phyloP scores from a whole-genome alignment of 495 filamentous ascomycete genomes.

The Neurospora sp. region DNA sequence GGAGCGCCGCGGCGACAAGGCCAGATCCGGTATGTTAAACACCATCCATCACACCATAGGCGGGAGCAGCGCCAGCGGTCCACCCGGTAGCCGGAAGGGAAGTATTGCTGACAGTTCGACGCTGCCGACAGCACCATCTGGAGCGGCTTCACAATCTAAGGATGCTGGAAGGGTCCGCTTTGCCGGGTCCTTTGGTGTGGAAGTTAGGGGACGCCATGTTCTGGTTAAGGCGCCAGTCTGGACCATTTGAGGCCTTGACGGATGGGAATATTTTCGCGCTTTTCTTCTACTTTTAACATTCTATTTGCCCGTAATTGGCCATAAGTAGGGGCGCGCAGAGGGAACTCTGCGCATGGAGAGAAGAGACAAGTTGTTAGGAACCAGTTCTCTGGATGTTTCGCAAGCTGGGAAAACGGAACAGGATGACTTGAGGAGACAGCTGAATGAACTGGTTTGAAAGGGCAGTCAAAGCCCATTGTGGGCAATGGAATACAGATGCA shows the following conservation, averaged over 20 bases:
- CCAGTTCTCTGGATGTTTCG: background rate
- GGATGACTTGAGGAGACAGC: background rate
- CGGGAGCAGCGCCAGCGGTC: conserved; percentile 7
- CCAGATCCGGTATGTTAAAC: conserved; percentile 27
- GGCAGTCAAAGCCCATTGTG: background rate
- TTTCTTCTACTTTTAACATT: background rate
- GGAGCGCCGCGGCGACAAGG: conserved; percentile 30
- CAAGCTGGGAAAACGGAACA: background rate
- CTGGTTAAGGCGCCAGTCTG: conserved; percentile 89
- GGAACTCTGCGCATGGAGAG: background rate
- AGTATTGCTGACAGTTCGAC: conserved; percentile 21
- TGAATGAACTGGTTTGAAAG: background rate
- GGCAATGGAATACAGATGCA: background rate
- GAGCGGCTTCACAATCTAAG: conserved; percentile 24
- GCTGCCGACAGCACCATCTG: conserved; percentile 32
- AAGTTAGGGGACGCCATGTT: conserved; percentile 75
- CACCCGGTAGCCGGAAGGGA: conserved; percentile 26
- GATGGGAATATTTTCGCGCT: background rate
- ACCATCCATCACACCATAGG: conserved; percentile 14
- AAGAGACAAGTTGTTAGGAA: background rate
- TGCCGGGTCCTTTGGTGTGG: conserved; percentile 74
- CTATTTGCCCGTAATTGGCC: background rate
- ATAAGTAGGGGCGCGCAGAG: background rate
- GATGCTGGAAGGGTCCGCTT: conserved; percentile 56
- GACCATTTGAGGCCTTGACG: conserved; percentile 32